These are phyloP conservation scores for Trichoderma endophyticum DNA, from an alignment of 2,329 filamentous ascomycete species.

Conservation along the genomic window DNA sequence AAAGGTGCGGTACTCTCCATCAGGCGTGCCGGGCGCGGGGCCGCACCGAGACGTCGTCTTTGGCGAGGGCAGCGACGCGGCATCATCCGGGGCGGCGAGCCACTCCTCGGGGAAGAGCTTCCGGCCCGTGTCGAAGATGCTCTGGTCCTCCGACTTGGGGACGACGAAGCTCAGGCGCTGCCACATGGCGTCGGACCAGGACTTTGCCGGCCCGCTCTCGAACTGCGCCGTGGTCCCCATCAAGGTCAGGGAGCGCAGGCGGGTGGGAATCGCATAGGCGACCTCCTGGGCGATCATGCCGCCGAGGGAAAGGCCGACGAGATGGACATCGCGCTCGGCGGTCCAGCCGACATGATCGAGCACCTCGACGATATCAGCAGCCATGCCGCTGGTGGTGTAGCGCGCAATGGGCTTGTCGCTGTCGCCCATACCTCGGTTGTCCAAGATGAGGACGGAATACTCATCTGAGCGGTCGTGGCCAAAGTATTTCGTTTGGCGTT, in stretches of 20 bases:
- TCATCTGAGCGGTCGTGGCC: constrained; percentile 64
- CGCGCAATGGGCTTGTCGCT: constrained; percentile 73
- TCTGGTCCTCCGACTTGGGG: constrained; percentile 67
- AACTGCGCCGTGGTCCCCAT: constrained; percentile 60
- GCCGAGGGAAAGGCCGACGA: constrained; percentile 79
- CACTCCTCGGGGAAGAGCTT: constrained; percentile 65
- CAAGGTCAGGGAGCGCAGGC: constrained; percentile 56
- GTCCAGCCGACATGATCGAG: constrained; percentile 68
- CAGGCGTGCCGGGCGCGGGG: constrained; percentile 27
- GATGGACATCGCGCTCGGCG: constrained; percentile 51
- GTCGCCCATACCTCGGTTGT: constrained; percentile 81
- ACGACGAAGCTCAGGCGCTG: constrained; percentile 56
- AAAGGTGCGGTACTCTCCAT: constrained; percentile 52
- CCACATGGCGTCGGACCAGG: constrained; percentile 63
- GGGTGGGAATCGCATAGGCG: constrained; percentile 49
- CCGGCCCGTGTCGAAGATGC: constrained; percentile 60
- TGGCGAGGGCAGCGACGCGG: constrained; percentile 46
- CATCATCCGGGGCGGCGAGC: constrained; percentile 58
- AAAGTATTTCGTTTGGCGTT: constrained; percentile 79
- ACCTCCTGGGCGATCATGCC: constrained; percentile 92
- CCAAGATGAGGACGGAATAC: constrained; percentile 73
- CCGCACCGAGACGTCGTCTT: constrained; percentile 40
- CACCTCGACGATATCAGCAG: constrained; percentile 70
- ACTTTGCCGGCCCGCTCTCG: constrained; percentile 51
- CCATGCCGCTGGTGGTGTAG: constrained; percentile 85